A percentile compares a stretch with the other conserved stretches of the same genome.
These are phyloP conservation scores for Immersiporthe knoxdaviesiana DNA, from an alignment of 2,329 filamentous ascomycete genomes.

Conservation along the genomic window DNA sequence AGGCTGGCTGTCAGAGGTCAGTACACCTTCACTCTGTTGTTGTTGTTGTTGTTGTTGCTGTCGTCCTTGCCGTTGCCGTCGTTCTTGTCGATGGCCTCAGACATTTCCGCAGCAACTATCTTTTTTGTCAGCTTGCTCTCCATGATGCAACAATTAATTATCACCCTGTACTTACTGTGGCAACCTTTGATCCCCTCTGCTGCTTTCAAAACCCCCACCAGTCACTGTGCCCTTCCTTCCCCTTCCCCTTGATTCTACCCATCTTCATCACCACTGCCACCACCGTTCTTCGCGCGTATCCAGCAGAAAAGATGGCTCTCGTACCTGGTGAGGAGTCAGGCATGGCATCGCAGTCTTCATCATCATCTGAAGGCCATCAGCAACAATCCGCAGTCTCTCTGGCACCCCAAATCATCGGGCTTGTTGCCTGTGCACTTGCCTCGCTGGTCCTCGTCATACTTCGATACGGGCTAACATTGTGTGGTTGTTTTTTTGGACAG, in stretches of 20 bases:
- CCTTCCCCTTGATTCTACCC: background rate
- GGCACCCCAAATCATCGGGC: constrained; percentile 5
- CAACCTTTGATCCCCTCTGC: background rate
- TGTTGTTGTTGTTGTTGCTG: background rate
- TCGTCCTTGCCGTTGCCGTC: background rate
- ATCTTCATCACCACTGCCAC: background rate
- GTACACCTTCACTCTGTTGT: constrained; percentile 3
- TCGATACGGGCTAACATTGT: constrained; percentile 38
- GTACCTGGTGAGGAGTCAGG: background rate
- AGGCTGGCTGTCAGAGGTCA: constrained; percentile 24
- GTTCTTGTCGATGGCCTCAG: background rate
- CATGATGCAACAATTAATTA: background rate
- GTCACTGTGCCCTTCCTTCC: background rate
- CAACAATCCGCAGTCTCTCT: background rate
- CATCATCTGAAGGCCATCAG: constrained; percentile 6
- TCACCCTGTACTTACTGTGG: background rate
- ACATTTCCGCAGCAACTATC: background rate
- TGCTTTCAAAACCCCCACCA: background rate
- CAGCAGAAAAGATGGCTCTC: constrained; percentile 11
- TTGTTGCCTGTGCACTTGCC: constrained; percentile 12
- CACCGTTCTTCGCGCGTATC: background rate
- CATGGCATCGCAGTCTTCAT: background rate
- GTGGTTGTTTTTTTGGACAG: constrained; percentile 30
- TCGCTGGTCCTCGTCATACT: constrained; percentile 24
- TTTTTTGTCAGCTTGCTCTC: background rate